A percentile compares a stretch with the other conserved stretches of the same genome.
Evolutionary conservation across 208 protist species (phyloP).

Genomic region (Crithidia sp.): DNA sequence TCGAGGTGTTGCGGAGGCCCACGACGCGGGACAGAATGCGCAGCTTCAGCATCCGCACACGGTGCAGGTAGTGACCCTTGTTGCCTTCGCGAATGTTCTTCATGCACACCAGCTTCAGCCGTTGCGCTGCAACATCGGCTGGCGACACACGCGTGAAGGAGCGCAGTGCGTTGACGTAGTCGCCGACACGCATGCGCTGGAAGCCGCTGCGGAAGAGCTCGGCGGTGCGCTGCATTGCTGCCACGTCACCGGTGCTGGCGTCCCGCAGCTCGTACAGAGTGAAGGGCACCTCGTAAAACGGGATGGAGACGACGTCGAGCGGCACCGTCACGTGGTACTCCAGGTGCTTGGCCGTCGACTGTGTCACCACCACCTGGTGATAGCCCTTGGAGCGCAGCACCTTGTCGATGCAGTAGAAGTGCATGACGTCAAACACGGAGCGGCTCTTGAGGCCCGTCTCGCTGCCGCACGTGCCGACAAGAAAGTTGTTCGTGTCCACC

Average conservation of each 20-base stretch:
- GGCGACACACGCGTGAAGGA: slow-evolving; percentile 33
- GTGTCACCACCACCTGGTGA: slow-evolving; percentile 46
- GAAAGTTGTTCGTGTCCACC: slow-evolving; percentile 62
- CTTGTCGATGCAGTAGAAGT: slow-evolving; percentile 9
- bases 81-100: slow-evolving; percentile 28
- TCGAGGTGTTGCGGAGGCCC: slow-evolving; percentile 2
- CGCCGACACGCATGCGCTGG: slow-evolving; percentile 48
- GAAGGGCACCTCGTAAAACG: slow-evolving; percentile 25
- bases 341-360: slow-evolving; percentile 44
- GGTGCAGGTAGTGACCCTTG: slow-evolving; percentile 14
- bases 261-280: slow-evolving; percentile 59
- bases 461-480: slow-evolving; percentile 56
- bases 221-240: slow-evolving; percentile 21
- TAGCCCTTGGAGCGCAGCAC: slow-evolving; percentile 3
- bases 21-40: slow-evolving; percentile 17
- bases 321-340: slow-evolving; percentile 45
- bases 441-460: slow-evolving; percentile 26
- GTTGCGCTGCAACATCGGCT: slow-evolving; percentile 31
- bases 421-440: slow-evolving; percentile 32
- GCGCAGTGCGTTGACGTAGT: slow-evolving; percentile 45
- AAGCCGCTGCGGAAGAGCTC: slow-evolving; percentile 62
- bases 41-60: neutral
- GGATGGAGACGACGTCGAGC: slow-evolving; percentile 31
- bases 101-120: slow-evolving; percentile 42
- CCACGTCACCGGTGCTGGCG: neutral